A percentile compares a stretch with the other conserved stretches of the same genome.
Evolutionary conservation across 1,284 basidiomycete species (phyloP).

Genomic region (Pyrrhoderma noxium): DNA sequence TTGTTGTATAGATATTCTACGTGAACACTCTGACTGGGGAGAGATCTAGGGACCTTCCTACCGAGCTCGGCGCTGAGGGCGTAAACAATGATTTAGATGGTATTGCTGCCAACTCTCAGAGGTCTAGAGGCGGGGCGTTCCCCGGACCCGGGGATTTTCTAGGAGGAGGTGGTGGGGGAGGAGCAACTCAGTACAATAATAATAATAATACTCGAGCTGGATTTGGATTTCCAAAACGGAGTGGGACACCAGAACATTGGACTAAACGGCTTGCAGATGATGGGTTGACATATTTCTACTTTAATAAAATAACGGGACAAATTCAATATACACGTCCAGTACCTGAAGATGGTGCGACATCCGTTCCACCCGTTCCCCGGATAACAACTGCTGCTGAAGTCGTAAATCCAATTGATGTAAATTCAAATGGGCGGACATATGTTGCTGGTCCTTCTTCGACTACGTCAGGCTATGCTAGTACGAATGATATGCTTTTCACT

Average conservation of each 20-base stretch:
- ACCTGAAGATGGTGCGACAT: constrained; percentile 17
- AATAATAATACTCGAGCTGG: constrained; percentile 32
- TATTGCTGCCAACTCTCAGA: constrained; percentile 44
- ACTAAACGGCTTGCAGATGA: constrained; percentile 74
- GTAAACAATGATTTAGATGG: constrained; percentile 55
- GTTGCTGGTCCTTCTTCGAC: constrained; percentile 8
- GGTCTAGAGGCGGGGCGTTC: constrained; percentile 47
- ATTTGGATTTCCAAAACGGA: constrained; percentile 53
- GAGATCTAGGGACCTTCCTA: constrained; percentile 79
- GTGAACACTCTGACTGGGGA: constrained; percentile 89
- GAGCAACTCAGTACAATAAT: constrained; percentile 18
- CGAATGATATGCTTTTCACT: constrained; percentile 20
- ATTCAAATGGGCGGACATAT: constrained; percentile 8
- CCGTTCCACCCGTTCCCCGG: constrained; percentile 1
- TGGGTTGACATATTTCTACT: constrained; percentile 75
- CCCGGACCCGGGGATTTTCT: constrained; percentile 33
- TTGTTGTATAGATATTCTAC: constrained; percentile 74
- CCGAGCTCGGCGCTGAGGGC: constrained; percentile 49
- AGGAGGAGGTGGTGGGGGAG: constrained; percentile 25
- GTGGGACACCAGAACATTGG: constrained; percentile 73
- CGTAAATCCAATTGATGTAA: constrained; percentile 4
- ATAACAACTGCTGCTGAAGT: constrained; percentile 5
- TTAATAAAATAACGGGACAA: constrained; percentile 65
- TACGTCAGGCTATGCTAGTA: constrained; percentile 7
- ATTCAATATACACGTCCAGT: constrained; percentile 63